Evolutionary conservation across 129 eudicot genomes (phyloP).

Genomic region (Flaveria brownii): DNA sequence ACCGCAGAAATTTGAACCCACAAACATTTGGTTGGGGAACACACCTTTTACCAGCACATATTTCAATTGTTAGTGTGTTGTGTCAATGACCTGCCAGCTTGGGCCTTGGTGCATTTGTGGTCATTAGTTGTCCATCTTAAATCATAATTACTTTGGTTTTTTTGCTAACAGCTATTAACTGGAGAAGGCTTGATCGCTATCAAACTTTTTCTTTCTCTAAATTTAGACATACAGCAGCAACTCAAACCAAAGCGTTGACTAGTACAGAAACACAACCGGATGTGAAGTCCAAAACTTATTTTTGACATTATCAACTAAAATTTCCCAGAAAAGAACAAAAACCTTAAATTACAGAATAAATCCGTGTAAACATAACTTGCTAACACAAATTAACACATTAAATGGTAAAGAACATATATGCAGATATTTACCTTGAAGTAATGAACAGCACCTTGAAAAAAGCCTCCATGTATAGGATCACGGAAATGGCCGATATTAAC

Average conservation of each 20-base stretch:
- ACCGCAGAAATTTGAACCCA: no score
- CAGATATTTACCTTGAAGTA: conserved; percentile 77
- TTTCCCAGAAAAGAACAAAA: conserved; percentile 1
- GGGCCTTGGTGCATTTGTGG: not conserved
- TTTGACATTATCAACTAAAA: not conserved
- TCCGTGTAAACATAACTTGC: not conserved
- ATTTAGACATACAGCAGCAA: not conserved
- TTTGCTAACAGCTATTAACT: not conserved
- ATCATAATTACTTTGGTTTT: not conserved
- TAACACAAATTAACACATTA: conserved; percentile 10
- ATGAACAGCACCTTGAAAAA: conserved; percentile 92
- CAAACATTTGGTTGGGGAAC: no score
- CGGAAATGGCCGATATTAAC: conserved; percentile 97
- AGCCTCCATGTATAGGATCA: conserved; percentile 97
- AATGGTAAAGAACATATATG: conserved; percentile 2
- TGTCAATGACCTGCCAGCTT: not conserved
- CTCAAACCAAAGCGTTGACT: conserved; percentile 4
- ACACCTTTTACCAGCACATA: not conserved
- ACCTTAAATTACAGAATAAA: conserved; percentile 8
- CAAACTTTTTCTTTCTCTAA: not conserved
- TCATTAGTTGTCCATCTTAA: not conserved
- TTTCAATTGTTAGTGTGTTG: not conserved
- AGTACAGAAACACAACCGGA: conserved; percentile 1
- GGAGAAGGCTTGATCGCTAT: not conserved
- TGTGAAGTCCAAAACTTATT: conserved; percentile 1